Evolutionary conservation across 768 basidiomycete genomes (phyloP), one percentile per base, ranked within the genome.

Genomic region (Tulasnella sp.): DNA sequence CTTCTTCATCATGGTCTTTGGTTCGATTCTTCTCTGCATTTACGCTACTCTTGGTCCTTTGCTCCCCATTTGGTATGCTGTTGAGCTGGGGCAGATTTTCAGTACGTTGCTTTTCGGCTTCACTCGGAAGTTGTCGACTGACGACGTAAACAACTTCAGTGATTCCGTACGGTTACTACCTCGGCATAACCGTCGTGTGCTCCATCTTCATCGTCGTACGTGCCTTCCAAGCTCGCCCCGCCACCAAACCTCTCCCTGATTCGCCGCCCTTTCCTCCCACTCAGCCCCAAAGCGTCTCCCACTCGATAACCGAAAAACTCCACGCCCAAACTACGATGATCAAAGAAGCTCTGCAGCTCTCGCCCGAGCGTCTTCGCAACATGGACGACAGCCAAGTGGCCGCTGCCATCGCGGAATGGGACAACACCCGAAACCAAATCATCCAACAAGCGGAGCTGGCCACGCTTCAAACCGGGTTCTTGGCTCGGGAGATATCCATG

Each of bases 1-100:
- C 6, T 79, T 79, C 78, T 79, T 79, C 52, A 58, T 79, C 78
- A 79, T 79, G 78, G 72, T 74, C 31, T 79, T 79, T 36, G 36
- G 56, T 21, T 74, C 38, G 10, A 79, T 79, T 52, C n/a, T 79
- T 19, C 40, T 79, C 31, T 34, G 27, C 40, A 73, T 79, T 40
- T 74, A 68, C 40, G 78, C 73, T 3, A 79, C 78, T 7, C 8
- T 79, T 14, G 78, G 74, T 19, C 78, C 78, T 18, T 40, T 79
- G 16, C 24, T 79, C 40, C 78, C 78, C 24, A 31, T 76, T 39
- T 79, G 68, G 39, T 76, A 76, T 40, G 46, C 71, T 6, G 34
- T 48, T 24, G 44, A 76, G 34, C 75, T 76, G n/a, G 42, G 74
- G 2, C 31, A 75, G 42, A 58, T 79, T n/a, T 74, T 44, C 52